Evolutionary conservation across 331 rosid genomes (phyloP).

Genomic region (Cucumis variabilis): DNA sequence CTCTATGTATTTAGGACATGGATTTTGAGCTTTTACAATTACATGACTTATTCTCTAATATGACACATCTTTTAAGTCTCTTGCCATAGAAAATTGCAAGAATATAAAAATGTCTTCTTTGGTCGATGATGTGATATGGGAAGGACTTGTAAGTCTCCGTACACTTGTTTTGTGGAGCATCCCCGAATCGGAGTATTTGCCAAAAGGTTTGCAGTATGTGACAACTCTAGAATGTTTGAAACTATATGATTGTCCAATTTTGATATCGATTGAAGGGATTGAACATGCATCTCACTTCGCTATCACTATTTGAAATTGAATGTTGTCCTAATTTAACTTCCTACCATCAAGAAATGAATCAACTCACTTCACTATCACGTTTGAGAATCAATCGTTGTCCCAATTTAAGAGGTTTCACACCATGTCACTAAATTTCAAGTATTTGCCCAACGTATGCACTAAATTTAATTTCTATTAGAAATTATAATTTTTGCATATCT

Average conservation of each 20-base stretch:
- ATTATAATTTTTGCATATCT: no score
- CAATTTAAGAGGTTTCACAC: no score
- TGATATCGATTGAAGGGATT: no score
- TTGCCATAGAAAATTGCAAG: neutral
- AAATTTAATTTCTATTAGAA: no score
- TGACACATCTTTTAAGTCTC: neutral
- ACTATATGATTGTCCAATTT: neutral
- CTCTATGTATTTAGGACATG: no score
- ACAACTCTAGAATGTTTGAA: neutral
- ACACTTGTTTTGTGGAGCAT: fast-evolving
- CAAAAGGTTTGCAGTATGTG: neutral
- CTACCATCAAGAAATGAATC: neutral
- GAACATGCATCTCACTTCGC: no score
- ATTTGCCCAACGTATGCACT: no score
- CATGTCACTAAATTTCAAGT: no score
- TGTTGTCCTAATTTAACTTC: neutral
- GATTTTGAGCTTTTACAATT: neutral
- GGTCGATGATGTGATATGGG: neutral
- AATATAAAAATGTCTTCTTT: no score
- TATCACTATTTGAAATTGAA: no score
- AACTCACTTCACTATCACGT: no score
- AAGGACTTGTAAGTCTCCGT: neutral
- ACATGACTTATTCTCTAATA: neutral
- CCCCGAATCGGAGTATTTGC: slow-evolving; percentile 33
- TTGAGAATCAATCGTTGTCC: no score